A percentile compares a stretch with the other conserved stretches of the same genome.
Conservation (phyloP, 495 filamentous ascomycete genomes). For the Delitschia confertaspora region DNA sequence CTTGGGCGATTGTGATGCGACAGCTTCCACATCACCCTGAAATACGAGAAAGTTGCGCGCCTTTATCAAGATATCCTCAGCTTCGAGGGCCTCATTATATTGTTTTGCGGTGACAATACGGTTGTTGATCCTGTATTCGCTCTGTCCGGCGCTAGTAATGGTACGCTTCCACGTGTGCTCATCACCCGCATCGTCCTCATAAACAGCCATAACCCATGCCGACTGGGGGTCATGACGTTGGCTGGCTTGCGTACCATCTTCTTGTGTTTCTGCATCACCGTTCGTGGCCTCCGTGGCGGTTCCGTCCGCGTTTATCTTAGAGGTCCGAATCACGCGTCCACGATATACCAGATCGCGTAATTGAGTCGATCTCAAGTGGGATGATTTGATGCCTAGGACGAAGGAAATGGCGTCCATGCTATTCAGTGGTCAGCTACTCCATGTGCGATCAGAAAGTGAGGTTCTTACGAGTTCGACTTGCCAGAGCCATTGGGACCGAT, state of each 20-base stretch:
- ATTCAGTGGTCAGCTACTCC: constrained; percentile 23
- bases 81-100: constrained; percentile 88
- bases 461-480: constrained; percentile 93
- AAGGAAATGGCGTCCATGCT: constrained; percentile 99
- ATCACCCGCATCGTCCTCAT: constrained; percentile 94
- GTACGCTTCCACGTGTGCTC: constrained; percentile 92
- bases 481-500: constrained; percentile 99
- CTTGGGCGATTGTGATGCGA: constrained; percentile 84
- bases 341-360: constrained; percentile 93
- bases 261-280: constrained; percentile 45
- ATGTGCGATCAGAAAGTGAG: not conserved
- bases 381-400: constrained; percentile 96
- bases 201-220: constrained; percentile 98
- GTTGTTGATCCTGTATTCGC: constrained; percentile 96
- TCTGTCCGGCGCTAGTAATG: constrained; percentile 78
- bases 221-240: constrained; percentile 71
- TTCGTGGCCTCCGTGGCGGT: constrained; percentile 51
- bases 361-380: constrained; percentile 89
- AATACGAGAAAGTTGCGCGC: constrained; percentile 97
- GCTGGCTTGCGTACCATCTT: constrained; percentile 42
- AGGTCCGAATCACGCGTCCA: constrained; percentile 82
- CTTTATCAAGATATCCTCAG: constrained; percentile 94
- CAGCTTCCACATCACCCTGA: constrained; percentile 97
- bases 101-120: constrained; percentile 76
- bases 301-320: constrained; percentile 81